Evolutionary conservation across 345 rosid genomes (phyloP), one percentile per base, ranked within the genome.

Genomic region (Murraya koenigii): DNA sequence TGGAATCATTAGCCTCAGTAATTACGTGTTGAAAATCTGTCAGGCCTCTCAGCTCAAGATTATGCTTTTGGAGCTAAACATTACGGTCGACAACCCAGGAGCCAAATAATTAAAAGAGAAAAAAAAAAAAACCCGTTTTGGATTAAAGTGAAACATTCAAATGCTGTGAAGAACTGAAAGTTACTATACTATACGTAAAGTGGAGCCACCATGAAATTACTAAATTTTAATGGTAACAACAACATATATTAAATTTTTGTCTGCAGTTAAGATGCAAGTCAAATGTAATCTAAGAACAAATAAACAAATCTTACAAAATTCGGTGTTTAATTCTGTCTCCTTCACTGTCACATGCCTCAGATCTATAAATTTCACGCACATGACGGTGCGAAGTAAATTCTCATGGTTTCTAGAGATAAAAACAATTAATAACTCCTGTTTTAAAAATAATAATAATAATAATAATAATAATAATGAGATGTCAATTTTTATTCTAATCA

Each of bases 21-120:
- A 82, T 79, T 67, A 52, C 11, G 25, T 26, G 52, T 75, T 66
- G 82, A 82, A 82, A 82, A 79, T 66, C 66, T 72, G 79, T 74
- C n/a, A n/a, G n/a, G n/a, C n/a, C n/a, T n/a, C n/a, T n/a, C n/a
- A n/a, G n/a, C 76, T 25, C 22, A 19, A 56, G 49, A 41, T 3
- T 41, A 0, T 41, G 49, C 49, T 44, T 13, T 44, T 13, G 49
- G 13, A 44, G 49, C 49, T 13, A 44, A 44, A 44, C 13, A 13
- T 44, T 44, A 11, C 49, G 49, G 17, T 11, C 49, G 49, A 26
- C 35, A 11, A 1, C 35, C 26, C 52, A 35, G 33, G 11, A 8
- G 33, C 11, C 30, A 61, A 61, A 9, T 61, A 55, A 6, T 60
- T 25, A 25, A 44, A 44, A 41, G 38, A n/a, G 4, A 0, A 59